Conservation (phyloP, 1,284 basidiomycete species). For the Leccinum subspadiceum region DNA sequence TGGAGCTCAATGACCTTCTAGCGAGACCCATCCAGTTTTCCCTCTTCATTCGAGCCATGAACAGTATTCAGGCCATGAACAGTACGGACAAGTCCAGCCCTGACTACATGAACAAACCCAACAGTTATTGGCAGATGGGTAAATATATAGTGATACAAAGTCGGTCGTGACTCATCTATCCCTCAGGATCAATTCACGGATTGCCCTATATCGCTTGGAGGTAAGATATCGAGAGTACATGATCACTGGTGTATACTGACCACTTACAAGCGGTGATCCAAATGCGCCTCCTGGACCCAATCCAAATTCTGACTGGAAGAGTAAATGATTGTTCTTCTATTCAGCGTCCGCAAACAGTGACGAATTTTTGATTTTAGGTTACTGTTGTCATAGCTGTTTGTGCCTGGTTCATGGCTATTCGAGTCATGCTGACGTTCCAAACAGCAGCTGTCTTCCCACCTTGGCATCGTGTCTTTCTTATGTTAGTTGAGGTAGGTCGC, state of each 20-base stretch:
- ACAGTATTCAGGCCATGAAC: slow-evolving; percentile 5
- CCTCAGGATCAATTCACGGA: slow-evolving; percentile 16
- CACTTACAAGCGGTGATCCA: slow-evolving; percentile 10
- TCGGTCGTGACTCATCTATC: background rate
- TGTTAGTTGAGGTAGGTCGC: slow-evolving; percentile 14
- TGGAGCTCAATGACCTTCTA: slow-evolving; percentile 17
- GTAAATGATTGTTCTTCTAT: background rate
- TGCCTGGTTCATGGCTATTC: background rate
- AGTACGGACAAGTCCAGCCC: slow-evolving; percentile 4
- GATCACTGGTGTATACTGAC: background rate
- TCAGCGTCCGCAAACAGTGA: background rate
- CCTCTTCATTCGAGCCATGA: slow-evolving; percentile 16
- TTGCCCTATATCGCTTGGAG: slow-evolving; percentile 15
- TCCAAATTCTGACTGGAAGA: slow-evolving; percentile 3
- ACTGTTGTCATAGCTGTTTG: slow-evolving; percentile 21
- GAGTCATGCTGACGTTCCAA: background rate
- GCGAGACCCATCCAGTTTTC: slow-evolving; percentile 14
- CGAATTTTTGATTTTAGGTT: slow-evolving; percentile 7
- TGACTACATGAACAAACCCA: slow-evolving; percentile 10
- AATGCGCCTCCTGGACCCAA: slow-evolving; percentile 1
- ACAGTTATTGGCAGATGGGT: slow-evolving; percentile 16
- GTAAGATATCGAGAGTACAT: background rate
- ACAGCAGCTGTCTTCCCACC: slow-evolving; percentile 20
- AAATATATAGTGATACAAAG: background rate
- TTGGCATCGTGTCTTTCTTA: slow-evolving; percentile 18